Percentiles rank a stretch among this genome's conserved stretches.
Evolutionary conservation across 2,329 filamentous ascomycete genomes (phyloP).

Genomic region (Penicillium corylophilum): DNA sequence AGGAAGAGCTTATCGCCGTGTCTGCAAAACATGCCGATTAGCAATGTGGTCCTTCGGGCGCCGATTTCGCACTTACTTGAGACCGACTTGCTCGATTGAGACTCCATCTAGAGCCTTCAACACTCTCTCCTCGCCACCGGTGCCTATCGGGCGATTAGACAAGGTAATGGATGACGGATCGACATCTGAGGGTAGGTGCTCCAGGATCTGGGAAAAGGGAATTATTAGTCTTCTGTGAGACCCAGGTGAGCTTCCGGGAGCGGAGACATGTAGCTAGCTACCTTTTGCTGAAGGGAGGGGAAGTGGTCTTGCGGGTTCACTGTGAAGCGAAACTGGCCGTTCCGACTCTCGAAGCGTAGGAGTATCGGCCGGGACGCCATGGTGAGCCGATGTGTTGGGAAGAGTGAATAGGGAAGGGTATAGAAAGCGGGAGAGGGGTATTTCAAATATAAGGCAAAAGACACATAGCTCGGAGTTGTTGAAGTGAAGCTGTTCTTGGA

Average conservation of each 20-base stretch:
- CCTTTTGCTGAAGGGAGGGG: conserved; percentile 52
- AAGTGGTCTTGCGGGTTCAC: conserved; percentile 75
- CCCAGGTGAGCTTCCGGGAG: background rate
- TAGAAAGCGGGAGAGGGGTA: background rate
- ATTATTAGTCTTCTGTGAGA: background rate
- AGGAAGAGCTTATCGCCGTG: conserved; percentile 92
- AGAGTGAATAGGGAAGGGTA: background rate
- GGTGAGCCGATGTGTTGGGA: background rate
- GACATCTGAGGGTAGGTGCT: conserved; percentile 58
- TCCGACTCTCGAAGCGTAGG: conserved; percentile 81
- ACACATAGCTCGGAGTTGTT: conserved; percentile 4
- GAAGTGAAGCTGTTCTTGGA: conserved; percentile 10
- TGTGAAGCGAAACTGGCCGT: conserved; percentile 86
- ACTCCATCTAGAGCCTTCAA: conserved; percentile 55
- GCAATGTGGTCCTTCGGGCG: background rate
- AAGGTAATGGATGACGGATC: conserved; percentile 57
- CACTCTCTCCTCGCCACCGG: conserved; percentile 54
- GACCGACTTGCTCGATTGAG: conserved; percentile 56
- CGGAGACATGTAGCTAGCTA: conserved; percentile 17
- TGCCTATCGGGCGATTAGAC: conserved; percentile 60
- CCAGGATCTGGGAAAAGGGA: conserved; percentile 47
- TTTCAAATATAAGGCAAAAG: background rate
- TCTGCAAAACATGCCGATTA: conserved; percentile 35
- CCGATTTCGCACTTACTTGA: conserved; percentile 47
- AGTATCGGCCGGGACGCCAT: conserved; percentile 63